Percentiles rank a stretch among this genome's conserved stretches.
phyloP scores from a whole-genome alignment of 1,284 basidiomycete genomes.

The Ganoderma sp. region DNA sequence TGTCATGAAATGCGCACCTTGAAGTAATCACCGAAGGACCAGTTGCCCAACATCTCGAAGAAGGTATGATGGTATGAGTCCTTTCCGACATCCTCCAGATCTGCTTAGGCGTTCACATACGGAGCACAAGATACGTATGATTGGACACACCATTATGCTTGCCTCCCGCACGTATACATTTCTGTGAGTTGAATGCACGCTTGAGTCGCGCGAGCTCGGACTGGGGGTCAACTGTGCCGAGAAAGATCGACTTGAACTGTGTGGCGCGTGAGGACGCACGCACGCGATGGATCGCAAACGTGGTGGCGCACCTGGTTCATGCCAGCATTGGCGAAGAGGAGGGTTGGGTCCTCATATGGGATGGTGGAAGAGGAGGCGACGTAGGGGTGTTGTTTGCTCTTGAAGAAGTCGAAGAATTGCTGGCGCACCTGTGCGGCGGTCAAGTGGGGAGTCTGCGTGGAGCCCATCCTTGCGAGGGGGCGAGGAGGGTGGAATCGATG shows the following conservation, averaged over 20 bases:
- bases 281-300: background rate
- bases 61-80: conserved; percentile 98
- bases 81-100: conserved; percentile 98
- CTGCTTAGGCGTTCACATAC: conserved; percentile 47
- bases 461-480: conserved; percentile 26
- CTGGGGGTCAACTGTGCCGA: conserved; percentile 94
- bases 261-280: conserved; percentile 20
- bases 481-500: conserved; percentile 28
- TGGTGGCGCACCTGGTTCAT: conserved; percentile 81
- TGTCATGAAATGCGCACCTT: conserved; percentile 60
- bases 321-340: conserved; percentile 97
- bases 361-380: conserved; percentile 94
- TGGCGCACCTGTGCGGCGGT: conserved; percentile 73
- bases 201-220: conserved; percentile 88
- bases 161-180: conserved; percentile 97
- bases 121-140: background rate
- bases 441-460: conserved; percentile 51
- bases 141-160: conserved; percentile 88
- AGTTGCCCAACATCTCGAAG: conserved; percentile 99
- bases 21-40: conserved; percentile 99
- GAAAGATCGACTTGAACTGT: conserved; percentile 96
- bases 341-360: conserved; percentile 95
- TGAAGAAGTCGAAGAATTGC: conserved; percentile 85
- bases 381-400: conserved; percentile 82
- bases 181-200: conserved; percentile 95